Conservation (phyloP, 768 basidiomycete genomes). For the Podaxis rugospora region DNA sequence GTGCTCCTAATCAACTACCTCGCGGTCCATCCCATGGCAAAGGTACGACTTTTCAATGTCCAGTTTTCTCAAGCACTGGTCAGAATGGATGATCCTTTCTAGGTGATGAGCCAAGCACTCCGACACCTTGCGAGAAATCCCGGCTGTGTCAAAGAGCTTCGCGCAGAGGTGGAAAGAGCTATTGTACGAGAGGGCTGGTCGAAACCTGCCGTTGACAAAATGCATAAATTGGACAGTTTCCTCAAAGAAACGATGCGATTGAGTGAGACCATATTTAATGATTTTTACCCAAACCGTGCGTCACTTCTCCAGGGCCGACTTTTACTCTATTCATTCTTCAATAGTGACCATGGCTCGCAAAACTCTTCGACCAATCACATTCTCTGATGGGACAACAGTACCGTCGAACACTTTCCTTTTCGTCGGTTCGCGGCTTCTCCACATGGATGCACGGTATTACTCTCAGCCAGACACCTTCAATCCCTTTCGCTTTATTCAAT, state of each 20-base stretch:
- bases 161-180: constrained; percentile 28
- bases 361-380: constrained; percentile 3
- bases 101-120: constrained; percentile 30
- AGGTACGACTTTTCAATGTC: constrained; percentile 18
- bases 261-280: constrained; percentile 21
- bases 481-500: neutral
- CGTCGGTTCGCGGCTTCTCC: constrained; percentile 6
- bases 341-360: constrained; percentile 8
- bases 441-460: neutral
- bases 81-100: neutral
- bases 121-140: constrained; percentile 27
- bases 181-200: constrained; percentile 27
- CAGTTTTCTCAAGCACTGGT: constrained; percentile 4
- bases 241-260: constrained; percentile 38
- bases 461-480: neutral
- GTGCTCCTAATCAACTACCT: constrained; percentile 6
- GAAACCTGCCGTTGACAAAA: constrained; percentile 25
- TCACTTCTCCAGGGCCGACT: neutral
- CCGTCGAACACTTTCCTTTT: constrained; percentile 3
- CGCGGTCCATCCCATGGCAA: constrained; percentile 12
- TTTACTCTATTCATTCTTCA: neutral
- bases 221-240: constrained; percentile 43
- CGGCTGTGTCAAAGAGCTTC: constrained; percentile 24
- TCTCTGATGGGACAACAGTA: constrained; percentile 7
- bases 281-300: constrained; percentile 2